Conservation (phyloP, 1,284 basidiomycete species). For the Papiliotrema laurentii region DNA sequence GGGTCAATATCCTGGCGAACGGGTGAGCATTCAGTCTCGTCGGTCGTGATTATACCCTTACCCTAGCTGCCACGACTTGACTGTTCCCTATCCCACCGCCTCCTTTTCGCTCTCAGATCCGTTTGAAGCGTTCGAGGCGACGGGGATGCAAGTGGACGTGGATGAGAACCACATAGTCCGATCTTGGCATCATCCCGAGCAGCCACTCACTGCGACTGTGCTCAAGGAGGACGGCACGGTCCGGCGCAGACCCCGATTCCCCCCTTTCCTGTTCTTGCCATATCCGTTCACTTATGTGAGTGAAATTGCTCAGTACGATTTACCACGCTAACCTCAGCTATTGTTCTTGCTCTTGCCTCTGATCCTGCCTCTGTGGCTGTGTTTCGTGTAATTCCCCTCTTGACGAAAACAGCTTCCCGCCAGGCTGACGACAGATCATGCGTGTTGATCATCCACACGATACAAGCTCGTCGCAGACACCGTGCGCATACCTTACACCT, state of each 20-base stretch:
- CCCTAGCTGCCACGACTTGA: slow-evolving; percentile 60
- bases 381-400: slow-evolving; percentile 21
- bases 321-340: slow-evolving; percentile 11
- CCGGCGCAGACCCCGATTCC: slow-evolving; percentile 17
- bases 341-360: slow-evolving; percentile 29
- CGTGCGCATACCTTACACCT: neutral
- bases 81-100: slow-evolving; percentile 77
- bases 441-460: slow-evolving; percentile 28
- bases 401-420: neutral
- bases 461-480: slow-evolving; percentile 19
- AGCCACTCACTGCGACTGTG: too few relatives aligned
- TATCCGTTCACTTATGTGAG: slow-evolving; percentile 35
- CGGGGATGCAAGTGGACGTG: slow-evolving; percentile 59
- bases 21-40: slow-evolving; percentile 50
- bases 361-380: slow-evolving; percentile 28
- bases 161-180: slow-evolving; percentile 20
- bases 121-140: slow-evolving; percentile 57
- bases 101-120: slow-evolving; percentile 67
- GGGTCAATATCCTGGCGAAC: slow-evolving; percentile 78
- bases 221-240: too few relatives aligned
- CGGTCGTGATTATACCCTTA: neutral
- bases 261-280: slow-evolving; percentile 30
- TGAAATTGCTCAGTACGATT: neutral
- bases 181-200: slow-evolving; percentile 11
- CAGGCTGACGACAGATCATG: neutral